These are phyloP conservation scores for Ettlia oleoabundans DNA, from an alignment of 139 green algal genomes.

Conservation along the genomic window DNA sequence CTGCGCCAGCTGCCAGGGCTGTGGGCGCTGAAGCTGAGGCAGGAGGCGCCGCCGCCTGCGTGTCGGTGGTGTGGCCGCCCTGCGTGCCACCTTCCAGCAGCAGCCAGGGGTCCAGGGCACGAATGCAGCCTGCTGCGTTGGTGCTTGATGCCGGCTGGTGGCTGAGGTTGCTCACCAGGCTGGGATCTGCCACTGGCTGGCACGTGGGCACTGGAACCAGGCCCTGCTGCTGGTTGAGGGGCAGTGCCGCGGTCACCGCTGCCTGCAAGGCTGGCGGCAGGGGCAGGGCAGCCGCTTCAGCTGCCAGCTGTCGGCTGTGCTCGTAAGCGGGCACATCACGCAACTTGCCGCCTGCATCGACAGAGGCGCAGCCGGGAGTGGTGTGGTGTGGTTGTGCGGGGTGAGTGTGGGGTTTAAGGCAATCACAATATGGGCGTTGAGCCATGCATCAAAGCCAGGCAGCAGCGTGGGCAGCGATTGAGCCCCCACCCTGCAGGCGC, in stretches of 20 bases:
- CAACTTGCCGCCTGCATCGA: conserved; percentile 29
- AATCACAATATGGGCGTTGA: no score
- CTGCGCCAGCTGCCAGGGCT: neutral
- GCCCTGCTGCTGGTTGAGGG: neutral
- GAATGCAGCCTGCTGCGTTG: neutral
- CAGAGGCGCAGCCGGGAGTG: neutral
- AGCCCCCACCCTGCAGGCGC: conserved; percentile 35
- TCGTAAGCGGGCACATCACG: conserved; percentile 23
- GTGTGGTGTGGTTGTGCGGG: no score
- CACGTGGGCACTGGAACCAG: neutral
- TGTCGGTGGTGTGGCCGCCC: neutral
- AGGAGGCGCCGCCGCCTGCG: no score
- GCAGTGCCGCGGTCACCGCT: conserved; percentile 5
- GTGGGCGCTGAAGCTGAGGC: neutral
- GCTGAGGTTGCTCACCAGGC: no score
- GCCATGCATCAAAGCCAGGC: neutral
- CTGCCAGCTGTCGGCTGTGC: conserved; percentile 16
- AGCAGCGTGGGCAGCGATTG: no score
- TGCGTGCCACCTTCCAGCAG: neutral
- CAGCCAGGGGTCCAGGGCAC: neutral
- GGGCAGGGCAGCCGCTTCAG: neutral
- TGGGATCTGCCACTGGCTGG: neutral
- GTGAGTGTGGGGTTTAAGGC: no score
- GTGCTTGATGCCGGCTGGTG: neutral
- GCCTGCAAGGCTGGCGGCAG: conserved; percentile 4